Evolutionary conservation across 805 yeast genomes (phyloP).

Genomic region (Kuraishia ogatae): DNA sequence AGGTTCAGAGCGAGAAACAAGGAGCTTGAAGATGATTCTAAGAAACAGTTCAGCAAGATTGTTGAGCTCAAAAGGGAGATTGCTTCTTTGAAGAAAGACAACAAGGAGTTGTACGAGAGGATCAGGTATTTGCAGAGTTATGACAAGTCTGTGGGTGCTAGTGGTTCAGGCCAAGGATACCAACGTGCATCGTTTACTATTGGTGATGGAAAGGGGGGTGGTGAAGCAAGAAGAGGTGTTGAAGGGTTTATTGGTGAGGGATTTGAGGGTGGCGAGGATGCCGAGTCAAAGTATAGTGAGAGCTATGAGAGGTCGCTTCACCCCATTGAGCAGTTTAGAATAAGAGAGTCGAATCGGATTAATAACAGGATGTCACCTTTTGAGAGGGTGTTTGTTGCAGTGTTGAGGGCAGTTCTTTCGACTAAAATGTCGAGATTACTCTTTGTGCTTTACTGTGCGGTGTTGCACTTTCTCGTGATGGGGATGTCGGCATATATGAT

Average conservation of each 20-base stretch:
- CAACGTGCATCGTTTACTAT: slow-evolving; percentile 16
- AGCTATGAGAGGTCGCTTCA: slow-evolving; percentile 72
- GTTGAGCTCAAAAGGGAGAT: slow-evolving; percentile 59
- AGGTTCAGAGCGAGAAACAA: slow-evolving; percentile 76
- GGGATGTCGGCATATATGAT: slow-evolving; percentile 48
- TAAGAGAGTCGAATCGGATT: slow-evolving; percentile 68
- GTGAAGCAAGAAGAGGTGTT: slow-evolving; percentile 5
- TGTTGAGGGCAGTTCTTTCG: slow-evolving; percentile 68
- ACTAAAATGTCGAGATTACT: slow-evolving; percentile 64
- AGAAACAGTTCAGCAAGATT: slow-evolving; percentile 44
- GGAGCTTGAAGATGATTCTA: slow-evolving; percentile 77
- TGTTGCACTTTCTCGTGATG: slow-evolving; percentile 69
- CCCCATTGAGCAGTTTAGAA: slow-evolving; percentile 77
- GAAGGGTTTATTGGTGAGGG: background rate
- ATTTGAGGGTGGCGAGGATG: slow-evolving; percentile 10
- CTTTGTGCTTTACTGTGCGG: slow-evolving; percentile 65
- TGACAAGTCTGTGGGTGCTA: slow-evolving; percentile 10
- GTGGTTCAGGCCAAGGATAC: slow-evolving; percentile 13
- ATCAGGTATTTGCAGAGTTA: slow-evolving; percentile 58
- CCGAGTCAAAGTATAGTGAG: slow-evolving; percentile 53
- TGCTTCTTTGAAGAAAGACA: slow-evolving; percentile 58
- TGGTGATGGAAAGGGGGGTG: slow-evolving; percentile 4
- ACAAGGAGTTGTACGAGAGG: slow-evolving; percentile 71
- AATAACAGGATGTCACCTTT: slow-evolving; percentile 63
- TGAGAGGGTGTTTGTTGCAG: slow-evolving; percentile 67